These are phyloP conservation scores for Aspergillus caelatus DNA, from an alignment of 2,329 filamentous ascomycete genomes.

Conservation along the genomic window DNA sequence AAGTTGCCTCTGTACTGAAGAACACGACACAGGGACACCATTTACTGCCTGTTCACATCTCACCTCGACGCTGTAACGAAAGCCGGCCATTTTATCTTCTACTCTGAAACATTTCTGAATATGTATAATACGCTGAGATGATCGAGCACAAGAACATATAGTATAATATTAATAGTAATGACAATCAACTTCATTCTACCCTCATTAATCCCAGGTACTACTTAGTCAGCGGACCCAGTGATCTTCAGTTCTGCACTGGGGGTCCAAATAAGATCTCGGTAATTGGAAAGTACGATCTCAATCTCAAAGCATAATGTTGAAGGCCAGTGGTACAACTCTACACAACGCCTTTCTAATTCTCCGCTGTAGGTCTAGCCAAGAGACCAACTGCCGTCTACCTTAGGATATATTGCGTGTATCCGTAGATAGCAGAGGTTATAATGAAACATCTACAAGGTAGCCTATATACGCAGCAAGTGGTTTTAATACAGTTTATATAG, in stretches of 20 bases:
- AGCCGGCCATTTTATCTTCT: neutral
- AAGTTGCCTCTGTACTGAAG: constrained; percentile 67
- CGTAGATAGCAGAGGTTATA: neutral
- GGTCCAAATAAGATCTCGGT: neutral
- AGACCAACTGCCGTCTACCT: neutral
- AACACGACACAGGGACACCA: neutral
- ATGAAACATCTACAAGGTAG: neutral
- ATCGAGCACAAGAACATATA: neutral
- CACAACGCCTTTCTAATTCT: neutral
- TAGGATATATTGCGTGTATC: neutral
- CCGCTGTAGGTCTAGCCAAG: neutral
- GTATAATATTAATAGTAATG: neutral
- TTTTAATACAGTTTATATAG: neutral
- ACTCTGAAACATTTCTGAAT: neutral
- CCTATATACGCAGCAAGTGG: neutral
- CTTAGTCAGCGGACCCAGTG: constrained; percentile 3
- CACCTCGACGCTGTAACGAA: neutral
- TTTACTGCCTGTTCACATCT: neutral
- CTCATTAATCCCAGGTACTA: neutral
- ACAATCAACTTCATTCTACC: neutral
- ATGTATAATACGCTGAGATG: neutral
- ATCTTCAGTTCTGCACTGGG: neutral
- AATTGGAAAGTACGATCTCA: neutral
- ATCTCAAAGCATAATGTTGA: neutral
- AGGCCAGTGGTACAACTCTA: neutral